A percentile compares a stretch with the other conserved stretches of the same genome.
Conservation (phyloP, 2,329 filamentous ascomycete genomes). For the Sarocladiaceae sp. region DNA sequence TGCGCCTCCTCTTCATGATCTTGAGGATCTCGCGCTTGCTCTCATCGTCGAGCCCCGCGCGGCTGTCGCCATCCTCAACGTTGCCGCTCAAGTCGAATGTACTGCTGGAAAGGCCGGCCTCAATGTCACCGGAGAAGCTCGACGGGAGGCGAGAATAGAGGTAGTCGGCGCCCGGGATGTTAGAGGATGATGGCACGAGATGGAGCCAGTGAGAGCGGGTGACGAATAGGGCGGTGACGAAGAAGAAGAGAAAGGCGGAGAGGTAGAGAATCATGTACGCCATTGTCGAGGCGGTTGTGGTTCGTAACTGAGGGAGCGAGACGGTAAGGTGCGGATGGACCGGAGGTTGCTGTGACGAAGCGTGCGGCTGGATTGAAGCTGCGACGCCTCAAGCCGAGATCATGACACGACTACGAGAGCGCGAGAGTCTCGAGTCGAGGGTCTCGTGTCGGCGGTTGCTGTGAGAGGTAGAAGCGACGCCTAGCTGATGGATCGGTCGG, state of each 20-base stretch:
- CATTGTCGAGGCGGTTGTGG: constrained; percentile 44
- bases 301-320: constrained; percentile 6
- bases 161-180: constrained; percentile 44
- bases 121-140: constrained; percentile 77
- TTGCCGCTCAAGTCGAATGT: constrained; percentile 82
- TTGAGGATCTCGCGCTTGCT: constrained; percentile 77
- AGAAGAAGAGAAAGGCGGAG: constrained; percentile 63
- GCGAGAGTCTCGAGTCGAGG: no score
- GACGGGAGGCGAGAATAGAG: constrained; percentile 72
- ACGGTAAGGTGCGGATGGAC: neutral
- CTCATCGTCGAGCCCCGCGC: constrained; percentile 72
- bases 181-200: constrained; percentile 51
- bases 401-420: neutral
- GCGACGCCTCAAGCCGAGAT: neutral
- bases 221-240: constrained; percentile 71
- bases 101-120: constrained; percentile 75
- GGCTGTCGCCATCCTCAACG: constrained; percentile 68
- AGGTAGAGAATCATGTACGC: constrained; percentile 74
- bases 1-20: constrained; percentile 81
- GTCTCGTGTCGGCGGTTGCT: no score
- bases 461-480: no score
- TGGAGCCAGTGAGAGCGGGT: constrained; percentile 74
- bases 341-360: constrained; percentile 1
- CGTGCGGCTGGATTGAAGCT: no score
- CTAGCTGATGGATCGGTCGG: no score